Evolutionary conservation across 2,329 filamentous ascomycete genomes (phyloP).

Genomic region (Hypocrella siamensis): DNA sequence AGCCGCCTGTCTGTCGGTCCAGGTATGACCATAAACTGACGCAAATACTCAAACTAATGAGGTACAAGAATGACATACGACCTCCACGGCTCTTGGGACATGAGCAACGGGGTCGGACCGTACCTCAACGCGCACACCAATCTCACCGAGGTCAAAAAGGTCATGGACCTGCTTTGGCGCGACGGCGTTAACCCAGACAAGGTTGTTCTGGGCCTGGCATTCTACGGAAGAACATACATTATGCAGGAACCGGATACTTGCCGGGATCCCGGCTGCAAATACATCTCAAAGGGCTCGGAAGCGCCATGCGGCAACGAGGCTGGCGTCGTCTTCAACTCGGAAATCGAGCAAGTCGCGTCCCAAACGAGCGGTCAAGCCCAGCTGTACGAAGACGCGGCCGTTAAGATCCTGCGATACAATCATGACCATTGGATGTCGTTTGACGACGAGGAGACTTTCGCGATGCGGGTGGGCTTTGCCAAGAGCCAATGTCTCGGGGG

Average conservation of each 20-base stretch:
- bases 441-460: conserved; percentile 11
- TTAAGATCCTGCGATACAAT: conserved; percentile 9
- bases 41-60: too few species aligned
- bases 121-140: conserved; percentile 26
- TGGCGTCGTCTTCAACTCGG: not conserved
- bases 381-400: not conserved
- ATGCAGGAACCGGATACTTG: conserved; percentile 5
- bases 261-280: conserved; percentile 9
- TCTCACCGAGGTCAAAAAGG: conserved; percentile 27
- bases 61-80: conserved; percentile 30
- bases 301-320: not conserved
- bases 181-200: conserved; percentile 24
- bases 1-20: too few species aligned
- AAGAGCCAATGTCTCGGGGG: conserved; percentile 13
- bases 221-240: conserved; percentile 21
- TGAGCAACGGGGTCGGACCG: conserved; percentile 9
- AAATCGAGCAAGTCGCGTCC: not conserved
- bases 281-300: not conserved
- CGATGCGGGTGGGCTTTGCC: conserved; percentile 15
- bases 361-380: not conserved
- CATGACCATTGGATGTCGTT: not conserved
- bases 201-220: conserved; percentile 27
- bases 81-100: conserved; percentile 26
- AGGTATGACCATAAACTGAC: too few species aligned
- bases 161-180: conserved; percentile 30